Evolutionary conservation across 2,329 filamentous ascomycete species (phyloP).

Genomic region (Dothideomycetidae sp.): DNA sequence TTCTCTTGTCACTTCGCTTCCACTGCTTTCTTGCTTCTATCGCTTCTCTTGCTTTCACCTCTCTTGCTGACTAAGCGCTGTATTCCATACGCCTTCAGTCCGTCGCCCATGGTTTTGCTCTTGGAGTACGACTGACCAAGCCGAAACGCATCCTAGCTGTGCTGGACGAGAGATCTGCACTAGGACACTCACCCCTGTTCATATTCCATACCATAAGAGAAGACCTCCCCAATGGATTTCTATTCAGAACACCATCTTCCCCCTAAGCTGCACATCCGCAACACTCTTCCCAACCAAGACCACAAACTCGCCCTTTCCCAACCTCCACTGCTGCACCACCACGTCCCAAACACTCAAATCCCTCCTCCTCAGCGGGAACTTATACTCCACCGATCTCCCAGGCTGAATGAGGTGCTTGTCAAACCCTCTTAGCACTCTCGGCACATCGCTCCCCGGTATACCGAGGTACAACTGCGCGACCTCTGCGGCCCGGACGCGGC

Average conservation of each 20-base stretch:
- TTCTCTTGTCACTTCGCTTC: too few species aligned
- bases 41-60: too few species aligned
- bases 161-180: too few species aligned
- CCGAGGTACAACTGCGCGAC: constrained; percentile 36
- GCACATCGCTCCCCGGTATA: constrained; percentile 16
- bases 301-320: constrained; percentile 30
- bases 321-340: constrained; percentile 35
- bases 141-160: too few species aligned
- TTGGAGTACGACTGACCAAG: too few species aligned
- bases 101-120: too few species aligned
- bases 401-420: constrained; percentile 19
- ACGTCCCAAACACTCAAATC: constrained; percentile 39
- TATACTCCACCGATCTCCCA: constrained; percentile 20
- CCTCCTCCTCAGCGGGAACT: constrained; percentile 27
- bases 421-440: constrained; percentile 21
- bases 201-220: too few species aligned
- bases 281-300: constrained; percentile 33
- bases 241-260: constrained; percentile 9
- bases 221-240: too few species aligned
- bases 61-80: too few species aligned
- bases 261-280: constrained; percentile 20
- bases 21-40: too few species aligned
- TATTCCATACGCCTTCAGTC: too few species aligned
- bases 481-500: constrained; percentile 34
- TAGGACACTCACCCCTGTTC: too few species aligned